A percentile compares a stretch with the other conserved stretches of the same genome.
Evolutionary conservation across 306 rosid genomes (phyloP).

Genomic region (Vicia faba): DNA sequence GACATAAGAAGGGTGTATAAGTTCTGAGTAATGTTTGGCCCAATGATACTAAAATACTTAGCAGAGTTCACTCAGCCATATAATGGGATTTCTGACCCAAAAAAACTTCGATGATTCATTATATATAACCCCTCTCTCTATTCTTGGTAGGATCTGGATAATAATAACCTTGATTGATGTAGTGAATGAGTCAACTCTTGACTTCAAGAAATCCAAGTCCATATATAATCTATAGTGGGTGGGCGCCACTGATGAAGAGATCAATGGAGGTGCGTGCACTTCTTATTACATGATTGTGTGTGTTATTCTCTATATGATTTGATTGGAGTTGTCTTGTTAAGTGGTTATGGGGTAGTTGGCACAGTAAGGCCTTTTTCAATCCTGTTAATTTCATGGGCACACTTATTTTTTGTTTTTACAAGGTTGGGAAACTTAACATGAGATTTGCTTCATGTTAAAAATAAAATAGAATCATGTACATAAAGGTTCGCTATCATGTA

Average conservation of each 20-base stretch:
- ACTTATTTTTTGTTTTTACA: constrained; percentile 4
- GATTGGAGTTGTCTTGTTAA: constrained; percentile 5
- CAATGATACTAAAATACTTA: not conserved
- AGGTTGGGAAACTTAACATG: not conserved
- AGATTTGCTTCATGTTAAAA: constrained; percentile 4
- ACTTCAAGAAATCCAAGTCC: not conserved
- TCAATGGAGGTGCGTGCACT: constrained; percentile 56
- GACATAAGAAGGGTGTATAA: not conserved
- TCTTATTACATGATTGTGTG: not conserved
- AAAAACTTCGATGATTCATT: too few species aligned
- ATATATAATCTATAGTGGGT: constrained; percentile 53
- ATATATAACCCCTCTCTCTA: too few species aligned
- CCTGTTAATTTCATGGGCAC: not conserved
- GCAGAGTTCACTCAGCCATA: not conserved
- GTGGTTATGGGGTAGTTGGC: constrained; percentile 14
- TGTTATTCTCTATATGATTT: not conserved
- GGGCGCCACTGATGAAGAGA: constrained; percentile 51
- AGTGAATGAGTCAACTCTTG: not conserved
- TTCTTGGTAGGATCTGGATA: not conserved
- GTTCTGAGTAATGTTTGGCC: not conserved
- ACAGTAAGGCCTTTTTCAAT: constrained; percentile 5
- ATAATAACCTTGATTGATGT: not conserved
- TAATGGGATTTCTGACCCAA: not conserved
- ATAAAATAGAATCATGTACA: too few species aligned
- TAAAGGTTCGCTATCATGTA: too few species aligned